Evolutionary conservation across 2,329 filamentous ascomycete genomes (phyloP), one percentile per base, ranked within the genome.

Genomic region (Sphaerulina musiva): DNA sequence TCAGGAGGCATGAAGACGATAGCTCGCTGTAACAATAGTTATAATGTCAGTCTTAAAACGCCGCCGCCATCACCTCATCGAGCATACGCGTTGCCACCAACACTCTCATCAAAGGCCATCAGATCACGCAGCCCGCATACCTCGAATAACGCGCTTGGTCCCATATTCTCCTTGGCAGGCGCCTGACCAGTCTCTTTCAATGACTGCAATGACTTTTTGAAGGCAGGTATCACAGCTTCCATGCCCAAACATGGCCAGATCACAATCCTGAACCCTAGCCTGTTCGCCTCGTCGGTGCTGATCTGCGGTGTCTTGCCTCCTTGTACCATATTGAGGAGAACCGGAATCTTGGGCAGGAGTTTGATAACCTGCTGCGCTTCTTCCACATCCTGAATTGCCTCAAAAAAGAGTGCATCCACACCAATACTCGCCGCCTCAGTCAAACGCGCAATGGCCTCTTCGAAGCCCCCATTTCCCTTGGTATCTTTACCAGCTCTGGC

Each of bases 401-500:
- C 83, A 3, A 84, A 74, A 55, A 85, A 79, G 0, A 75, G 77
- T 1, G 79, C 78, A 60, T 85, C 82, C 1, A 81, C 82, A 17
- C 82, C 81, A 10, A 75, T 76, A 2, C 73, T 72, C 0, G 76
- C 69, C 0, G 82, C 82, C 1, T 69, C 72, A 54, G 70, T 70
- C 20, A 85, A 67, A 1, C 82, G 69, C 1, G 61, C 60, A 7
- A 83, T 66, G 2, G 80, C 78, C 60, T 79, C 80, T 8, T 80
- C 79, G 58, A 79, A 85, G 0, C 81, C 82, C 5, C 75, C 71
- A 0, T 73, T 70, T 2, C 62, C 62, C 31, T 63, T 58, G 3
- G 54, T 46, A 47, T 67, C 64, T 20, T 57, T 59, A 1, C 65
- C 65, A 56, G 82, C 80, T 3, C 83, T 68, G 1, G 82, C 79